Evolutionary conservation across 495 filamentous ascomycete genomes (phyloP).

Genomic region (Penicillium pulvis): DNA sequence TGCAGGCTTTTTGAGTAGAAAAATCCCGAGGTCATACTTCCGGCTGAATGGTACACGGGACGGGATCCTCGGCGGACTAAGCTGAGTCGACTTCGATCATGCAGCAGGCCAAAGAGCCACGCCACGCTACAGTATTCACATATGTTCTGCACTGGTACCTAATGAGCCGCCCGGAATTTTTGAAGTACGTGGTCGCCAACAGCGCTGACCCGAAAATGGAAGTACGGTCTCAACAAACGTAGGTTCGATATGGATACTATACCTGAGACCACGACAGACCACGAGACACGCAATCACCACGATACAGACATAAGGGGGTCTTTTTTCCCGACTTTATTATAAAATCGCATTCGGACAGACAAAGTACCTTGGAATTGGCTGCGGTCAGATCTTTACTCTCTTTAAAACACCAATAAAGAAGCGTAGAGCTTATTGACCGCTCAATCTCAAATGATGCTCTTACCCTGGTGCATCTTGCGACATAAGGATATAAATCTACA

Average conservation of each 20-base stretch:
- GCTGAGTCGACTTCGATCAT: background rate
- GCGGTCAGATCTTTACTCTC: background rate
- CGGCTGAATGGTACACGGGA: background rate
- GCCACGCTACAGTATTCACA: background rate
- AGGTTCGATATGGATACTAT: background rate
- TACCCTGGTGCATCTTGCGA: background rate
- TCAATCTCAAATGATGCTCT: background rate
- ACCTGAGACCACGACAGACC: background rate
- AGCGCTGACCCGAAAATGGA: background rate
- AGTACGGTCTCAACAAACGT: background rate
- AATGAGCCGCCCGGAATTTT: background rate
- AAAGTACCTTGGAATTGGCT: background rate
- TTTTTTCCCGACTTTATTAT: too few relatives aligned
- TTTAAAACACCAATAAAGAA: background rate
- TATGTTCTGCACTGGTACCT: slow-evolving; percentile 1
- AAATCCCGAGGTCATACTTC: background rate
- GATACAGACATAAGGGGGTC: background rate
- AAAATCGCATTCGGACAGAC: too few relatives aligned
- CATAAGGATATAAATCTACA: background rate
- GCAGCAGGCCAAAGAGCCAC: background rate
- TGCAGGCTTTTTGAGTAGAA: background rate
- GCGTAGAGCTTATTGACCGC: background rate
- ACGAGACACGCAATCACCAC: background rate
- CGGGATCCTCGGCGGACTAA: background rate
- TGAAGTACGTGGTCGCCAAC: background rate